Evolutionary conservation across 176 grass and related monocot species (phyloP).

Genomic region (Phyllostachys edulis): DNA sequence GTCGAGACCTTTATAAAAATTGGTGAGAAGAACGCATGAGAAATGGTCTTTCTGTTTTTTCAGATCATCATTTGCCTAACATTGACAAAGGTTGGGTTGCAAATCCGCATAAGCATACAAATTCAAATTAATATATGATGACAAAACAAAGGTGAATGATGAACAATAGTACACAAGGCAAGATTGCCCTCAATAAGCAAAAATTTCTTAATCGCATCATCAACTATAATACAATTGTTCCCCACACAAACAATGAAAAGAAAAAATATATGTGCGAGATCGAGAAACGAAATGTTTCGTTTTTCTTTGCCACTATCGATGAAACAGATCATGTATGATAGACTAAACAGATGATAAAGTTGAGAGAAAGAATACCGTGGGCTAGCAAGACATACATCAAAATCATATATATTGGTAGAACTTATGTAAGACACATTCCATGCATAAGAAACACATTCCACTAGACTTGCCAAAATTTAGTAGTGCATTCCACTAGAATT

Average conservation of each 20-base stretch:
- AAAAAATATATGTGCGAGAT: not conserved
- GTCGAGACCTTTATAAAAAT: conserved; percentile 88
- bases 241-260: not conserved
- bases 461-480: no score
- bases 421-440: not conserved
- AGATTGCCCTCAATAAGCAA: not conserved
- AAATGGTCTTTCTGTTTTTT: conserved; percentile 88
- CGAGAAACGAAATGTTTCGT: not conserved
- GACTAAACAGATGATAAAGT: not conserved
- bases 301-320: not conserved
- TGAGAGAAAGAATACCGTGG: not conserved
- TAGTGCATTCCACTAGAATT: no score
- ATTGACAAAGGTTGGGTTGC: conserved; percentile 17
- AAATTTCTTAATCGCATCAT: not conserved
- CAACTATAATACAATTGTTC: not conserved
- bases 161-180: not conserved
- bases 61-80: conserved; percentile 69
- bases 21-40: conserved; percentile 85
- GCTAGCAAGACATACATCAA: not conserved
- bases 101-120: conserved; percentile 2
- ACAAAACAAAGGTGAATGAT: not conserved
- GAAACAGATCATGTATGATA: not conserved
- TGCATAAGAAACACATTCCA: not conserved
- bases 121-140: not conserved
- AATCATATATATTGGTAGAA: not conserved